Evolutionary conservation across 2,329 filamentous ascomycete genomes (phyloP), one percentile per base, ranked within the genome.

Genomic region (Sporothrix brasiliensis): DNA sequence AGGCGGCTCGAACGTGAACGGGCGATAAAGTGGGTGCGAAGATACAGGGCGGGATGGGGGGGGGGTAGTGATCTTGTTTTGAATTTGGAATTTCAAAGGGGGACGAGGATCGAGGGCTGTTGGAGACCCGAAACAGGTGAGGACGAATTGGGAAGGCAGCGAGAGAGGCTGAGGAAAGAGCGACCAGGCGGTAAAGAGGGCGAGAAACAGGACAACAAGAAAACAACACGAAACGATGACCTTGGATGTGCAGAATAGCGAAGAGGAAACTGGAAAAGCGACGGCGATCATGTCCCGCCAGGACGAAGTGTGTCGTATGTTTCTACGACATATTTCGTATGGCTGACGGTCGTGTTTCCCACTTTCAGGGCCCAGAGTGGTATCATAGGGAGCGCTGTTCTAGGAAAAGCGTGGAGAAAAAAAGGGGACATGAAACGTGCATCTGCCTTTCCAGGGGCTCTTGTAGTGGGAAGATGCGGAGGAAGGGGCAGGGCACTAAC

Each of bases 371-470:
- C n/a, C 13, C 60, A 50, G 39, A 68, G 50, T 56, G 39, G 52
- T 56, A 68, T 68, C 52, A 52, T 52, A 66, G 4, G 61, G 61
- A 14, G 58, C 41, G 61, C 44, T 66, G 61, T 66, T 66, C 61
- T 44, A 50, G 61, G 47, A 30, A 19, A 41, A 27, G 49, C 39
- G 66, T 67, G 63, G 53, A 39, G 19, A 10, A 58, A 53, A 63
- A 69, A 67, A 67, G 52, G 53, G 69, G 63, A 30, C 66, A 68
- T 73, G 72, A 73, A 73, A 73, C 72, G 70, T 68, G 68, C 67
- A 65, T 66, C 60, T 24, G 63, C 44, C 61, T 50, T 67, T 63
- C 67, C 69, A 71, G 69, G 69, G 71, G 63, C 60, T 39, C 44
- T 61, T 61, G 21, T 2, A 65, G 41, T 30, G 60, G 61, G 61